Percentiles rank a stretch among this genome's conserved stretches.
Conservation (phyloP, 1,284 basidiomycete genomes). For the Ceratobasidium sp. region DNA sequence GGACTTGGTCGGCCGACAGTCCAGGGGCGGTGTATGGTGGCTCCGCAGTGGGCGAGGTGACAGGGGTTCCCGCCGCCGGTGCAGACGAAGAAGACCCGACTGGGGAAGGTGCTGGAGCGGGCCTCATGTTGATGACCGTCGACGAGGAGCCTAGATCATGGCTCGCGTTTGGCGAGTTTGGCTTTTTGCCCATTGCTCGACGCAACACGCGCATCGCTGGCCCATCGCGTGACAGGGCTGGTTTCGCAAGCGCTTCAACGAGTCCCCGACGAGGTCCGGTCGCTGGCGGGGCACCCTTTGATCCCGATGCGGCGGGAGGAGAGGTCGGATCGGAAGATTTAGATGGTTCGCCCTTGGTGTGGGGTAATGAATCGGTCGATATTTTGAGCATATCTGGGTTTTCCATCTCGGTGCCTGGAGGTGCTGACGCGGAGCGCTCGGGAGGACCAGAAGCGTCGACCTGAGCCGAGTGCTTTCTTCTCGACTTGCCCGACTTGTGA, state of each 20-base stretch:
- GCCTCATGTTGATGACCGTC: slow-evolving; percentile 34
- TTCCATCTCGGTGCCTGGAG: slow-evolving; percentile 24
- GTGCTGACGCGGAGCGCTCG: slow-evolving; percentile 28
- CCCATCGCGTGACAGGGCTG: slow-evolving; percentile 12
- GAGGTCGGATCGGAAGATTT: slow-evolving; percentile 18
- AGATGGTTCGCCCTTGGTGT: background rate
- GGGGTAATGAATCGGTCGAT: slow-evolving; percentile 9
- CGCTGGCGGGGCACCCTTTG: slow-evolving; percentile 16
- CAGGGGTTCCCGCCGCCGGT: background rate
- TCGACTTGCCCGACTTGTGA: slow-evolving; percentile 27
- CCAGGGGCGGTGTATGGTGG: background rate
- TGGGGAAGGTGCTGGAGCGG: slow-evolving; percentile 3
- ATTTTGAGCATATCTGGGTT: slow-evolving; percentile 12
- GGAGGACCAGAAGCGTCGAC: background rate
- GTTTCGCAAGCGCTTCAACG: slow-evolving; percentile 17
- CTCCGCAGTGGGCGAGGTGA: background rate
- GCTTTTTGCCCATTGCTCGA: slow-evolving; percentile 25
- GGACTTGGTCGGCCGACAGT: background rate
- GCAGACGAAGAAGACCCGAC: slow-evolving; percentile 18
- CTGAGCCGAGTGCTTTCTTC: slow-evolving; percentile 14
- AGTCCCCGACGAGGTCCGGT: slow-evolving; percentile 16
- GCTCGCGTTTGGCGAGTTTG: slow-evolving; percentile 19
- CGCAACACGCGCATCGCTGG: slow-evolving; percentile 32
- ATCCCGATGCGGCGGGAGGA: background rate
- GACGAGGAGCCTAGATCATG: slow-evolving; percentile 28